phyloP scores from a whole-genome alignment of 176 grass and related monocot species.

The Musa schizocarpa region DNA sequence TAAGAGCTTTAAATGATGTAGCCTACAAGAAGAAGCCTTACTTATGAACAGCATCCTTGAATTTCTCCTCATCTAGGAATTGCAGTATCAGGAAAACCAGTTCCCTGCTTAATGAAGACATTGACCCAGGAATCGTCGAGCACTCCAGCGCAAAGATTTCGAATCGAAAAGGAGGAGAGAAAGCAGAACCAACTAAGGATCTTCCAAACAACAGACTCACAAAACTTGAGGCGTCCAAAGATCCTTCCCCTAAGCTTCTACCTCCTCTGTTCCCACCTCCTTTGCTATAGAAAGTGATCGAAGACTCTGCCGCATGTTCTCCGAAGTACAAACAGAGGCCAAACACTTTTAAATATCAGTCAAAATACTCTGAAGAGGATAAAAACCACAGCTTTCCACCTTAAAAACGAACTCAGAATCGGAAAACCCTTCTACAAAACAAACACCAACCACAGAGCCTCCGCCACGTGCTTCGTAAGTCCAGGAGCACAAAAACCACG shows the following conservation, averaged over 20 bases:
- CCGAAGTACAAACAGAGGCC: not conserved
- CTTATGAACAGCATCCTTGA: conserved; percentile 38
- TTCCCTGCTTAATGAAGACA: conserved; percentile 42
- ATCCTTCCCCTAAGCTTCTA: not conserved
- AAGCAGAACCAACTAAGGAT: not conserved
- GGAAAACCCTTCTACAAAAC: no score
- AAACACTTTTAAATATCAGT: not conserved
- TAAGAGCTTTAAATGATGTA: not conserved
- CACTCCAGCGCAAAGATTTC: not conserved
- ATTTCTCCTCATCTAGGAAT: conserved; percentile 42
- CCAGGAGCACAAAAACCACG: no score
- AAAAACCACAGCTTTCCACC: not conserved
- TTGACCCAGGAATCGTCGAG: not conserved
- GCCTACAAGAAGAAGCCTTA: not conserved
- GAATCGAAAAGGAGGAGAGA: not conserved
- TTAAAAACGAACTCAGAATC: not conserved
- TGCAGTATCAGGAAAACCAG: conserved; percentile 43
- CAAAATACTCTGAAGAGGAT: no score
- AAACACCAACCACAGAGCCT: no score
- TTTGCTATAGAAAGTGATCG: not conserved
- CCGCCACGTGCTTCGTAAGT: no score
- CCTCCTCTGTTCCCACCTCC: not conserved
- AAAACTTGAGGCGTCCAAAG: not conserved
- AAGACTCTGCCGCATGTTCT: not conserved
- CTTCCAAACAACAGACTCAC: not conserved